A percentile compares a stretch with the other conserved stretches of the same genome.
Evolutionary conservation across 768 basidiomycete species (phyloP).

Genomic region (Zangia roseola): DNA sequence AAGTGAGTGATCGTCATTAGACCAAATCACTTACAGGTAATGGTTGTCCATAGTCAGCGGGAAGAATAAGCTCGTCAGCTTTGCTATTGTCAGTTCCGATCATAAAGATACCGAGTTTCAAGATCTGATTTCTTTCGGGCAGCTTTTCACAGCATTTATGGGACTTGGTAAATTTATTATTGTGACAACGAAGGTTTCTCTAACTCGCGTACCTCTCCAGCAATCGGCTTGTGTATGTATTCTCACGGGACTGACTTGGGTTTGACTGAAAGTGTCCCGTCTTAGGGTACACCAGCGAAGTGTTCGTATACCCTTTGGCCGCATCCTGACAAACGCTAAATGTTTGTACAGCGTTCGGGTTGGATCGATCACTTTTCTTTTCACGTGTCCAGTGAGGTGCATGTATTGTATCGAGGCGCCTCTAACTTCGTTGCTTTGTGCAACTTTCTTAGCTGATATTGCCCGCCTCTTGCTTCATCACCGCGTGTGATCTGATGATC

Average conservation of each 20-base stretch:
- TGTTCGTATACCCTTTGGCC: slow-evolving; percentile 2
- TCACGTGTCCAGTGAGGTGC: slow-evolving; percentile 1
- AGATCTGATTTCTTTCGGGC: not conserved
- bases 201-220: slow-evolving; percentile 3
- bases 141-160: not conserved
- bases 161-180: slow-evolving; percentile 2
- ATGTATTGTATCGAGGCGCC: not conserved
- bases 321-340: not conserved
- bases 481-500: slow-evolving; percentile 2
- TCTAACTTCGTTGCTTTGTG: too few relatives aligned
- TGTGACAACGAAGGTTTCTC: too few relatives aligned
- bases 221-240: slow-evolving; percentile 10
- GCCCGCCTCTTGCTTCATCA: not conserved
- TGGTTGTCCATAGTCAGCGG: slow-evolving; percentile 15
- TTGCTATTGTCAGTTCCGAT: slow-evolving; percentile 7
- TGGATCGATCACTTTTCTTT: not conserved
- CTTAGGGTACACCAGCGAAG: not conserved
- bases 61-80: slow-evolving; percentile 12
- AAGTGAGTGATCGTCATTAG: slow-evolving; percentile 1
- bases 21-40: too few relatives aligned
- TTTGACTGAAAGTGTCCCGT: not conserved
- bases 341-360: not conserved
- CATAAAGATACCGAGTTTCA: not conserved
- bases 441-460: slow-evolving; percentile 4
- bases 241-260: not conserved